Base-by-base conservation (phyloP, 1,139 yeast species). In the Geotrichum aggregatum region DNA sequence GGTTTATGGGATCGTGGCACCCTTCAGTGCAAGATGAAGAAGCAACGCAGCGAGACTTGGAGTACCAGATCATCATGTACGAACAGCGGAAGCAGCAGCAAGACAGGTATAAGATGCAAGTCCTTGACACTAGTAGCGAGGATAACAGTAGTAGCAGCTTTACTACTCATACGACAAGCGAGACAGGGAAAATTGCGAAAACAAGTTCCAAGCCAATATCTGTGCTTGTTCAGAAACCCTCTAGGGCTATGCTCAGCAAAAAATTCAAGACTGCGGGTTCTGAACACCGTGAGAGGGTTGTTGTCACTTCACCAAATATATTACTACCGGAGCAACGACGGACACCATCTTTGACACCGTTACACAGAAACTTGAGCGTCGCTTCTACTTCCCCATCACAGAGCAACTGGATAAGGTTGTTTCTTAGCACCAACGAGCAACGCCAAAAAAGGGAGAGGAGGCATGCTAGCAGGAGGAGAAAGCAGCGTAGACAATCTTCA, bases 1-100 rank as follows among this genome's bases (percentile, higher is more conserved):
- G 47, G 24, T 53, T 53, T 28, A 14, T 53, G 18, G 52, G 52
- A 2, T 38, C 47, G 2, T 48, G 51, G 48, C 28, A 42, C 28
- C 42, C 42, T 3, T 33, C 47, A 5, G 28, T 14, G 30, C 40
- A 26, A 36, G 52, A 43, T 33, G 52, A 49, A 13, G 40, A 49
- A 21, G 36, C 34, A 2, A 36, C 26, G 6, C 30, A 33, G n/a
- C 34, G 42, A 5, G 44, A 22, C 36, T 16, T 49, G 2, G 52
- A 49, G 18, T 35, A 26, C 24, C 52, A 49, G 19, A 14, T 49
- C 34, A 21, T 22, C 40, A 38, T 43, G 44, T 44, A 26, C 38
- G 38, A 30, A 16, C 11, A 41, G 28, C 51, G 44, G 22, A 22
- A 33, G 7, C 28, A 24, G 14, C 28, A 16, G 44, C 34, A 41